Percentiles rank a stretch among this genome's conserved stretches.
phyloP scores from a whole-genome alignment of 805 yeast species.

The Saturnispora mendoncae region DNA sequence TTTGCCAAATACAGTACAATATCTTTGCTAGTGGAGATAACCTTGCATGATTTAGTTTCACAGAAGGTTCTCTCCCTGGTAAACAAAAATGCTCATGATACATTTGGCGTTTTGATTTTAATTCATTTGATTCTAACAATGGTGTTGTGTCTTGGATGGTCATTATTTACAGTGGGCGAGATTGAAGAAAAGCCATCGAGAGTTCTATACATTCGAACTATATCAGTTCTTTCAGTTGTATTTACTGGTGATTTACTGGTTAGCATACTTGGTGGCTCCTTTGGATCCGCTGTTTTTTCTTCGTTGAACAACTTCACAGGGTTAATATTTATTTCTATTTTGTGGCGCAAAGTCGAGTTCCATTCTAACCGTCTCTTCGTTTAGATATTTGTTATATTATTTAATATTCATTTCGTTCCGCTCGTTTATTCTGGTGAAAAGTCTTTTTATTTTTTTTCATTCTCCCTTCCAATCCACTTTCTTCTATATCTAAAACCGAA shows the following conservation, averaged over 20 bases:
- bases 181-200: not conserved
- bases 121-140: not conserved
- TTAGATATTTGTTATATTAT: not conserved
- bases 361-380: not conserved
- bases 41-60: not conserved
- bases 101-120: not conserved
- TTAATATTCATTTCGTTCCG: conserved; percentile 1
- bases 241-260: too few relatives aligned
- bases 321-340: too few relatives aligned
- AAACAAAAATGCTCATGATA: not conserved
- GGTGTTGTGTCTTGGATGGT: not conserved
- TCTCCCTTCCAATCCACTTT: not conserved
- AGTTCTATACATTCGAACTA: too few relatives aligned
- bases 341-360: not conserved
- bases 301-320: not conserved
- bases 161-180: not conserved
- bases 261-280: too few relatives aligned
- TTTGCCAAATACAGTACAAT: not conserved
- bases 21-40: not conserved
- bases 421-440: conserved; percentile 11
- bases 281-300: not conserved
- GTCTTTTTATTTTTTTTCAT: conserved; percentile 10
- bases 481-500: not conserved
- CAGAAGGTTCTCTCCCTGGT: not conserved
- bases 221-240: too few relatives aligned